A percentile compares a stretch with the other conserved stretches of the same genome.
Conservation (phyloP, 345 rosid species). For the Eucalyptus pauciflora region DNA sequence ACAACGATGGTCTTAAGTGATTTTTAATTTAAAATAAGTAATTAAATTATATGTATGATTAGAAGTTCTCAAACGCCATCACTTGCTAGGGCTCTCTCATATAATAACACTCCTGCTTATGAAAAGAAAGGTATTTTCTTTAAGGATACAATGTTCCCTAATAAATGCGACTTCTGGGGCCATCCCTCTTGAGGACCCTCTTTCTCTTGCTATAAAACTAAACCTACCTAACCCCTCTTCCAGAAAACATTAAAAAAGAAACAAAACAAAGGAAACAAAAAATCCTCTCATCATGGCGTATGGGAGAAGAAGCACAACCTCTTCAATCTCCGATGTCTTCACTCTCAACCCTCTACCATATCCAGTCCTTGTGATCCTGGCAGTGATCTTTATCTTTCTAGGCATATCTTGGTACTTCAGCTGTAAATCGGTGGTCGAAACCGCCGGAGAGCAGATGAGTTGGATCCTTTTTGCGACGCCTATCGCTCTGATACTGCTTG, state of each 20-base stretch:
- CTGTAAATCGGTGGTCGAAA: constrained; percentile 51
- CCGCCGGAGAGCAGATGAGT: constrained; percentile 33
- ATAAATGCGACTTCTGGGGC: background rate
- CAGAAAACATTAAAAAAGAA: background rate
- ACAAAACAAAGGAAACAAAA: background rate
- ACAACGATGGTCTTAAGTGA: too few relatives aligned
- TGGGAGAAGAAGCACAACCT: background rate
- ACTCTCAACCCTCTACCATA: constrained; percentile 66
- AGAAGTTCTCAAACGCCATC: background rate
- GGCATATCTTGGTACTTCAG: constrained; percentile 51
- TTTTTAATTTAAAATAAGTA: background rate
- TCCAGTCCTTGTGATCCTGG: constrained; percentile 70
- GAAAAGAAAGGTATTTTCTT: background rate
- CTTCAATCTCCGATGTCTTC: constrained; percentile 54
- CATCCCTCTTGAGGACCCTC: background rate
- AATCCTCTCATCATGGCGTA: background rate
- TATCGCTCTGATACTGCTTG: constrained; percentile 33
- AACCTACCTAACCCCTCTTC: background rate
- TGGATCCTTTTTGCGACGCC: constrained; percentile 60
- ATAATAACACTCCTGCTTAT: background rate
- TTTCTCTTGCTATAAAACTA: background rate
- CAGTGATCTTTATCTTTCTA: constrained; percentile 42
- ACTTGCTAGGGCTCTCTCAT: background rate
- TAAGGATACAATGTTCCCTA: background rate
- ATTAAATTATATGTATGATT: background rate